These are phyloP conservation scores for Blastobotrys serpentis DNA, from an alignment of 1,139 yeast species.

Conservation along the genomic window DNA sequence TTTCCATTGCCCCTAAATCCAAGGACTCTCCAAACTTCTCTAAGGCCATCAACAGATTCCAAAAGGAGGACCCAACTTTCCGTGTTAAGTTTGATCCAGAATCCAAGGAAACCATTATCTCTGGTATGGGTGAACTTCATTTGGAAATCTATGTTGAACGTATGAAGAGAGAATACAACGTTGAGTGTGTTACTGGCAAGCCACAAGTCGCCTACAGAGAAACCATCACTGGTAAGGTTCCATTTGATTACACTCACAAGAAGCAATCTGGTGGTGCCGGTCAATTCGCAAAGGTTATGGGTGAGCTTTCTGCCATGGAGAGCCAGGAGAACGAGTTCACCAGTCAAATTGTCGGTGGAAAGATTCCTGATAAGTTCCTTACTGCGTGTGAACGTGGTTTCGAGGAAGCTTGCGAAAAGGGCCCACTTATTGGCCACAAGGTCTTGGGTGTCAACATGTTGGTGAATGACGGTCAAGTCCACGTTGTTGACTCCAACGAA, in stretches of 20 bases:
- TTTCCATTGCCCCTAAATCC: conserved; percentile 83
- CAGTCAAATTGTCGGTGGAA: conserved; percentile 93
- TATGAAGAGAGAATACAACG: conserved; percentile 95
- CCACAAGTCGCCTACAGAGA: conserved; percentile 99
- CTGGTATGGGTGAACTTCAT: conserved; percentile 98
- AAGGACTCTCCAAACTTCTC: conserved; percentile 89
- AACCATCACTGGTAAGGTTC: conserved; percentile 69
- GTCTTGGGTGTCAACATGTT: conserved; percentile 93
- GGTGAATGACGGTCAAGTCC: conserved; percentile 95
- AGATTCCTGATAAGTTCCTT: conserved; percentile 91
- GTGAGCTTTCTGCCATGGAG: conserved; percentile 63
- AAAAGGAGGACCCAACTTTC: conserved; percentile 98
- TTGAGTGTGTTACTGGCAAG: conserved; percentile 92
- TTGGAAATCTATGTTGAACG: conserved; percentile 96
- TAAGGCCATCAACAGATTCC: conserved; percentile 95
- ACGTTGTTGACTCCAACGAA: conserved; percentile 96
- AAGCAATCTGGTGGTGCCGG: conserved; percentile 99
- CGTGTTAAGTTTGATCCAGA: conserved; percentile 87
- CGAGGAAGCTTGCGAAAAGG: conserved; percentile 92
- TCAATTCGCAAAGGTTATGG: conserved; percentile 96
- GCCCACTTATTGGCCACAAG: conserved; percentile 92
- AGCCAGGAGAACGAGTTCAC: conserved; percentile 58
- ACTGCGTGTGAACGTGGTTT: conserved; percentile 95
- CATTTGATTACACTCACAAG: conserved; percentile 94
- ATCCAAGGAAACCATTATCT: conserved; percentile 91